Evolutionary conservation across 345 rosid species (phyloP).

Genomic region (Sisymbrium irio): DNA sequence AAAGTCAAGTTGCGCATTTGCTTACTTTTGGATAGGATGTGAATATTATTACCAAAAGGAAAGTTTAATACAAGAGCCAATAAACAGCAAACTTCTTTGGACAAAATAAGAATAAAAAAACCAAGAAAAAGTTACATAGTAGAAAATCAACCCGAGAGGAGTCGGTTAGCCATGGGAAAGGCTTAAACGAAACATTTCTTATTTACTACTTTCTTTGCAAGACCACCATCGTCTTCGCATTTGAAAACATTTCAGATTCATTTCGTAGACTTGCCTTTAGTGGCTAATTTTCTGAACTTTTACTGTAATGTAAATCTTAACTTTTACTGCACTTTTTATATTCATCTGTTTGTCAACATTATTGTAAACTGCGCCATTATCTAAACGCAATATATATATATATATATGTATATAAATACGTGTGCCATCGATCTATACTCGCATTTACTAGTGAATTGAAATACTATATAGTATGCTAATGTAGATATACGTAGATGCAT

Average conservation of each 20-base stretch:
- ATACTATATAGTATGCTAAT: background rate
- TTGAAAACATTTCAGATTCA: background rate
- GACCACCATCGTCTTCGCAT: background rate
- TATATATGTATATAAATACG: constrained; percentile 7
- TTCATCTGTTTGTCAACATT: background rate
- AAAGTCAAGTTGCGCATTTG: background rate
- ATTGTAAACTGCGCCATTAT: background rate
- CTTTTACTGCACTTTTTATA: too few relatives aligned
- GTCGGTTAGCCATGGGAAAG: too few relatives aligned
- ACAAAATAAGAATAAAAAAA: too few relatives aligned
- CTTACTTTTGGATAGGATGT: too few relatives aligned
- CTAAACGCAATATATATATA: background rate
- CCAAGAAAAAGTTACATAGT: too few relatives aligned
- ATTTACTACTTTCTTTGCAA: background rate
- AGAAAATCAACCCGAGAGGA: too few relatives aligned
- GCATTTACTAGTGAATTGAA: constrained; percentile 13
- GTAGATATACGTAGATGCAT: constrained; percentile 13
- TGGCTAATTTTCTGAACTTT: background rate
- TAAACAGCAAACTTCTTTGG: too few relatives aligned
- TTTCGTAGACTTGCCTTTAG: background rate
- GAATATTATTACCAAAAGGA: too few relatives aligned
- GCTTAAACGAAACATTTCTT: background rate
- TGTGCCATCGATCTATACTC: constrained; percentile 20
- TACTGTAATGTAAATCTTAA: background rate
- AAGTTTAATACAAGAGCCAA: too few relatives aligned